Evolutionary conservation across 352 stramenopile genomes (phyloP).

Genomic region (Peronospora destructor): DNA sequence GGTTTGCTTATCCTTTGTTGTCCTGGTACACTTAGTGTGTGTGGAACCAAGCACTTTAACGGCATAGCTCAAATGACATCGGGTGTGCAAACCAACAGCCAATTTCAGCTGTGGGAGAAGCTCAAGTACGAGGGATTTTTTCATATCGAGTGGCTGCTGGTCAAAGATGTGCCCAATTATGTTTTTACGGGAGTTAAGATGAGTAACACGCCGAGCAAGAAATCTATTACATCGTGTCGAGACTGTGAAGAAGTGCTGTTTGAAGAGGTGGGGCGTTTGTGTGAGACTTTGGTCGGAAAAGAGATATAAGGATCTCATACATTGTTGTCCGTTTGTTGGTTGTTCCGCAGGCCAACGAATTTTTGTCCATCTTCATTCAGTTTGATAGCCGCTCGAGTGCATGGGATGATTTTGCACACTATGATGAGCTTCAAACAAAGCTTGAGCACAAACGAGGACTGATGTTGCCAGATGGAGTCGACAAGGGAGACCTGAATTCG

Average conservation of each 20-base stretch:
- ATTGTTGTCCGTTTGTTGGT: not conserved
- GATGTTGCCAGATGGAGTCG: conserved; percentile 7
- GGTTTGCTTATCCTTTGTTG: not conserved
- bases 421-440: conserved; percentile 45
- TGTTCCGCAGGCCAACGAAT: conserved; percentile 45
- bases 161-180: conserved; percentile 81
- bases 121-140: conserved; percentile 79
- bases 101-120: conserved; percentile 78
- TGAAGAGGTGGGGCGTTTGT: conserved; percentile 40
- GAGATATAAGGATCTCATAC: conserved; percentile 3
- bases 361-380: conserved; percentile 52
- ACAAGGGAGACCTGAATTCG: conserved; percentile 12
- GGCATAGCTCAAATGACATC: conserved; percentile 79
- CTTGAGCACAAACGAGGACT: conserved; percentile 54
- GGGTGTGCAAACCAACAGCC: conserved; percentile 32
- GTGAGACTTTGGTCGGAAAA: not conserved
- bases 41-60: conserved; percentile 66
- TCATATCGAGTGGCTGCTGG: conserved; percentile 71
- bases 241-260: conserved; percentile 76
- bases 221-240: conserved; percentile 71
- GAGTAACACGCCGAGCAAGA: conserved; percentile 71
- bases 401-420: conserved; percentile 69
- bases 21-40: conserved; percentile 37
- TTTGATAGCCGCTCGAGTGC: conserved; percentile 55
- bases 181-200: conserved; percentile 72